These are phyloP conservation scores for Saccharum officinarum DNA, from an alignment of 176 grass and related monocot genomes.

Conservation along the genomic window DNA sequence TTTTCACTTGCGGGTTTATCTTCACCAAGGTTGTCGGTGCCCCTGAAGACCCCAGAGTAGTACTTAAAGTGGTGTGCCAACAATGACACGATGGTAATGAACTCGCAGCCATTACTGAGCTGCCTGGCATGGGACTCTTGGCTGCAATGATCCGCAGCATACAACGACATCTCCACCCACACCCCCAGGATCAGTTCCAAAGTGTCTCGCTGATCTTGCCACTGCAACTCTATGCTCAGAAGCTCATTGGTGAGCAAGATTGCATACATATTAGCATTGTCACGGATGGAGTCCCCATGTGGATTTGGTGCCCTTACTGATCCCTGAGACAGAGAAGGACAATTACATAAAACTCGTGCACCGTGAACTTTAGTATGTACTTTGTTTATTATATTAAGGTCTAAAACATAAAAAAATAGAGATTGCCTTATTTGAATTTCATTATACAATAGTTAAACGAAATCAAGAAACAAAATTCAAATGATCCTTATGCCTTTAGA, in stretches of 20 bases:
- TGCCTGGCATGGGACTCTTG: constrained; percentile 41
- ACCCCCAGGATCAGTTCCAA: constrained; percentile 37
- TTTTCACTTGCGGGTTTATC: neutral
- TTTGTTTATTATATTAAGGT: neutral
- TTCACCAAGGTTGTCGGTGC: neutral
- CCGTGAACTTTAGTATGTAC: neutral
- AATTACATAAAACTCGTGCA: neutral
- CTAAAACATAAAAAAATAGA: neutral
- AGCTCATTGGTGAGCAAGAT: constrained; percentile 2
- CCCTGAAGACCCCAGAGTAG: neutral
- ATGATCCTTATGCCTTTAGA: neutral
- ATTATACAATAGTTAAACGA: neutral
- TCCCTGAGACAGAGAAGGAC: constrained; percentile 19
- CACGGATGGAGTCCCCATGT: constrained; percentile 26
- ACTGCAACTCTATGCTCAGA: constrained; percentile 18
- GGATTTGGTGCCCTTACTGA: constrained; percentile 31
- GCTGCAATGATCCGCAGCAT: constrained; percentile 33
- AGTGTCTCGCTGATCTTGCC: constrained; percentile 24
- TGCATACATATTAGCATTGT: constrained; percentile 26
- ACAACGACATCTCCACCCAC: constrained; percentile 37
- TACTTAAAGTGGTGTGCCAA: constrained; percentile 36
- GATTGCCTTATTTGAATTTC: neutral
- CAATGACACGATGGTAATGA: constrained; percentile 36
- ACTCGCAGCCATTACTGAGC: constrained; percentile 38
- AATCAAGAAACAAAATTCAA: neutral